A percentile compares a stretch with the other conserved stretches of the same genome.
Conservation (phyloP, 805 yeast genomes). For the Nakazawaea ambrosiae region DNA sequence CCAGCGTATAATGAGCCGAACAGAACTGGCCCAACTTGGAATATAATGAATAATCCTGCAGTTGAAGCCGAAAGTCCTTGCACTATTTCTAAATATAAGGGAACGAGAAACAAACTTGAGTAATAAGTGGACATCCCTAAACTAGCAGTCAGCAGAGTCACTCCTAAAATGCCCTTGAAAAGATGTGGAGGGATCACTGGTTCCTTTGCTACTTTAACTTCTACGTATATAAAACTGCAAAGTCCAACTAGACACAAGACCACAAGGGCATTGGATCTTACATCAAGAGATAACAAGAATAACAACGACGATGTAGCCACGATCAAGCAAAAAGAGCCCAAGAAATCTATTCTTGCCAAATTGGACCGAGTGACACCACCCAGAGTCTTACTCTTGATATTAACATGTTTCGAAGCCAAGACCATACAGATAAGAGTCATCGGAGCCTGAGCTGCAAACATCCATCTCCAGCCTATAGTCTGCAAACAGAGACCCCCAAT, state of each 20-base stretch:
- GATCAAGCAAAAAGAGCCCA: slow-evolving; percentile 31
- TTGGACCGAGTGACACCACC: slow-evolving; percentile 16
- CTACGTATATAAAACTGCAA: slow-evolving; percentile 24
- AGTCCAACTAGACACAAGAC: slow-evolving; percentile 11
- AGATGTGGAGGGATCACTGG: slow-evolving; percentile 33
- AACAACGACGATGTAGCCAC: slow-evolving; percentile 26
- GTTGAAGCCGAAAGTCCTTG: slow-evolving; percentile 30
- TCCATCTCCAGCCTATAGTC: slow-evolving; percentile 36
- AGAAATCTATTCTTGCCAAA: slow-evolving; percentile 30
- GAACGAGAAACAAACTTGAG: slow-evolving; percentile 28
- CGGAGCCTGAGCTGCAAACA: slow-evolving; percentile 36
- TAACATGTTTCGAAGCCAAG: slow-evolving; percentile 23
- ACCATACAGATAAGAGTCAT: slow-evolving; percentile 20
- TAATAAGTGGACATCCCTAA: slow-evolving; percentile 31
- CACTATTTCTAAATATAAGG: slow-evolving; percentile 36
- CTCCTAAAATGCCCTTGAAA: slow-evolving; percentile 30
- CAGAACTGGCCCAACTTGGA: slow-evolving; percentile 31
- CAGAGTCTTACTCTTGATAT: slow-evolving; percentile 18
- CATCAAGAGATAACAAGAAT: slow-evolving; percentile 22
- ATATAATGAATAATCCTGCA: slow-evolving; percentile 33
- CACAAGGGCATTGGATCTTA: background rate
- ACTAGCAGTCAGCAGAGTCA: slow-evolving; percentile 28
- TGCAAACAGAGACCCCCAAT: slow-evolving; percentile 33
- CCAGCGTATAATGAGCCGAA: slow-evolving; percentile 34
- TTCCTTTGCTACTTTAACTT: slow-evolving; percentile 27